A percentile compares a stretch with the other conserved stretches of the same genome.
phyloP scores from a whole-genome alignment of 768 basidiomycete genomes.

The Infundibulicybe gibba region DNA sequence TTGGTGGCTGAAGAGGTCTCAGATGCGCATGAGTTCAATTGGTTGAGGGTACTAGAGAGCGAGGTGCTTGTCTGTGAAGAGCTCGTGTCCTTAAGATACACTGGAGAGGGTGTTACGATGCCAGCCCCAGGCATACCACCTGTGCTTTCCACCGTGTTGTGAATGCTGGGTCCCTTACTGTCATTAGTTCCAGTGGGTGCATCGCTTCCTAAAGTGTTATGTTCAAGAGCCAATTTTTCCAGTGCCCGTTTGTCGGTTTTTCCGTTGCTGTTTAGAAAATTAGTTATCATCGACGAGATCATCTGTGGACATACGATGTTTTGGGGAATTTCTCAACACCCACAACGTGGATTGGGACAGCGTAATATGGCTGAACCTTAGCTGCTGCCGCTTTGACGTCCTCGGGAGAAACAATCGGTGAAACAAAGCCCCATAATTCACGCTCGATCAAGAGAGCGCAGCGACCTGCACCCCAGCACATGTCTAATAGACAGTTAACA shows the following conservation, averaged over 20 bases:
- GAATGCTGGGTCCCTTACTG: conserved; percentile 8
- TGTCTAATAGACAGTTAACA: not conserved
- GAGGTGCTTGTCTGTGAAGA: too few relatives aligned
- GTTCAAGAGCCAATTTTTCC: conserved; percentile 29
- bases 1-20: conserved; percentile 12
- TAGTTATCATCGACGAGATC: not conserved
- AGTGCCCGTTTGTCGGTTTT: conserved; percentile 49
- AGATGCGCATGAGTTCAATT: not conserved
- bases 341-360: conserved; percentile 45
- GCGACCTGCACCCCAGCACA: conserved; percentile 10
- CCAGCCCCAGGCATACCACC: too few relatives aligned
- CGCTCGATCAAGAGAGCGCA: conserved; percentile 15
- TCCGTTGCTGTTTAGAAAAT: conserved; percentile 32
- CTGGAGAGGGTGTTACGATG: too few relatives aligned
- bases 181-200: conserved; percentile 4
- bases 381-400: conserved; percentile 13
- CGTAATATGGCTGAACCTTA: conserved; percentile 52
- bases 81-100: too few relatives aligned
- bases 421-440: conserved; percentile 15
- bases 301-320: conserved; percentile 36
- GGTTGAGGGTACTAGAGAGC: too few relatives aligned
- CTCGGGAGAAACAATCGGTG: conserved; percentile 10
- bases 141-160: not conserved
- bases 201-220: conserved; percentile 5
- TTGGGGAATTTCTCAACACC: conserved; percentile 45